A percentile compares a stretch with the other conserved stretches of the same genome.
Conservation (phyloP, 225 moss, liverwort and hornwort genomes). For the Marchantia paleacea region DNA sequence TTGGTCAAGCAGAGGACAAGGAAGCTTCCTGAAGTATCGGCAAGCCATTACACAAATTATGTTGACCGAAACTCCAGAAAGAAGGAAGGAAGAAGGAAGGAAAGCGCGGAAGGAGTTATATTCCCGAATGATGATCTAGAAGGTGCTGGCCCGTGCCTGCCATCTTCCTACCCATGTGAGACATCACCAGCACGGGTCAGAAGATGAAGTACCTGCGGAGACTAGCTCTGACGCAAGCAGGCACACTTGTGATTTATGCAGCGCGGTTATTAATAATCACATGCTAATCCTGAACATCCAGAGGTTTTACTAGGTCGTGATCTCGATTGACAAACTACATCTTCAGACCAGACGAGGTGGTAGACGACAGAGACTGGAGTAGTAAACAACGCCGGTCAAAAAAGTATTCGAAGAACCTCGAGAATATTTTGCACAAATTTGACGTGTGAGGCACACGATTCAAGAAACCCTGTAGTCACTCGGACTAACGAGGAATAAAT, state of each 20-base stretch:
- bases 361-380: not conserved
- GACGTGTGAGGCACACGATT: constrained; percentile 7
- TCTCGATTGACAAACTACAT: not conserved
- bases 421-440: constrained; percentile 1
- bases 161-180: not conserved
- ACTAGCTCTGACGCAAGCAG: not conserved
- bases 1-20: not conserved
- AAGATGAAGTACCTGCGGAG: not conserved
- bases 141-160: not conserved
- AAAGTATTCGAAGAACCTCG: not conserved
- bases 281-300: not conserved
- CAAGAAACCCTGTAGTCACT: constrained; percentile 4
- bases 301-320: not conserved
- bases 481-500: constrained; percentile 12
- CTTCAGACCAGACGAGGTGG: not conserved
- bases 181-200: not conserved
- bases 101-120: not conserved
- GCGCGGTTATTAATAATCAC: not conserved
- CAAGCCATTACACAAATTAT: not conserved
- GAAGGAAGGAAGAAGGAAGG: not conserved
- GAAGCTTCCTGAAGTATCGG: not conserved
- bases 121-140: not conserved
- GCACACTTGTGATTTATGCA: not conserved
- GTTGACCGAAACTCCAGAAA: not conserved
- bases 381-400: not conserved